Conservation (phyloP, 2,329 filamentous ascomycete genomes). For the Ophiostoma perfectum region DNA sequence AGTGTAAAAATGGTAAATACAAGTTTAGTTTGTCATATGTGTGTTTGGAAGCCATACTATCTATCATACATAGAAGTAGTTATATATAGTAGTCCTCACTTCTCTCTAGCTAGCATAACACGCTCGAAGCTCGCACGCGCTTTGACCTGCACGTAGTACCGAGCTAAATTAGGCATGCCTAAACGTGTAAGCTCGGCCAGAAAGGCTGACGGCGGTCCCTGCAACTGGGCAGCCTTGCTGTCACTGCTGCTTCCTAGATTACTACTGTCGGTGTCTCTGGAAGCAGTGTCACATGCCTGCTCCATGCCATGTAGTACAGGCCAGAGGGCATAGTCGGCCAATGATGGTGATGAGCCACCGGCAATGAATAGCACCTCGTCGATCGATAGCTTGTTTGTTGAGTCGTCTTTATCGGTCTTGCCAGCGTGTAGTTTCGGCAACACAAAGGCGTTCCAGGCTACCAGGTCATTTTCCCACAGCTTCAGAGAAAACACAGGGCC, state of each 20-base stretch:
- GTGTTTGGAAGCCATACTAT: too few species aligned
- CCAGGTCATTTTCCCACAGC: conserved; percentile 34
- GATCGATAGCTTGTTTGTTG: neutral
- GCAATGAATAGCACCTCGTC: conserved; percentile 38
- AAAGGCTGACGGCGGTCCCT: conserved; percentile 27
- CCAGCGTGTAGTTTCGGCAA: conserved; percentile 9
- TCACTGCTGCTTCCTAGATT: conserved; percentile 22
- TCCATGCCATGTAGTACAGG: conserved; percentile 48
- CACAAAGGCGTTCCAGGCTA: conserved; percentile 39
- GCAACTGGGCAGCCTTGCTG: neutral
- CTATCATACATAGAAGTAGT: too few species aligned
- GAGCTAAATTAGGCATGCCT: conserved; percentile 32
- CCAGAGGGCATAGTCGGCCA: conserved; percentile 55
- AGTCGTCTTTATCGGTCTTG: neutral
- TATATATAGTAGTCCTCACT: neutral
- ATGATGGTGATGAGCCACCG: conserved; percentile 35
- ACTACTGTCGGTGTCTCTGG: neutral
- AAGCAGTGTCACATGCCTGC: conserved; percentile 30
- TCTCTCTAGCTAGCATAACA: neutral
- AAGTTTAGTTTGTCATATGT: too few species aligned
- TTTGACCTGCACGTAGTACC: conserved; percentile 35
- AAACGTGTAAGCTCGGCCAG: conserved; percentile 22
- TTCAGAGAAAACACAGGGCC: conserved; percentile 21
- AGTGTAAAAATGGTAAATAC: neutral
- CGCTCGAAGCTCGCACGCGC: conserved; percentile 9